Conservation (phyloP, 2,329 filamentous ascomycete genomes). For the Davidsoniella virescens region DNA sequence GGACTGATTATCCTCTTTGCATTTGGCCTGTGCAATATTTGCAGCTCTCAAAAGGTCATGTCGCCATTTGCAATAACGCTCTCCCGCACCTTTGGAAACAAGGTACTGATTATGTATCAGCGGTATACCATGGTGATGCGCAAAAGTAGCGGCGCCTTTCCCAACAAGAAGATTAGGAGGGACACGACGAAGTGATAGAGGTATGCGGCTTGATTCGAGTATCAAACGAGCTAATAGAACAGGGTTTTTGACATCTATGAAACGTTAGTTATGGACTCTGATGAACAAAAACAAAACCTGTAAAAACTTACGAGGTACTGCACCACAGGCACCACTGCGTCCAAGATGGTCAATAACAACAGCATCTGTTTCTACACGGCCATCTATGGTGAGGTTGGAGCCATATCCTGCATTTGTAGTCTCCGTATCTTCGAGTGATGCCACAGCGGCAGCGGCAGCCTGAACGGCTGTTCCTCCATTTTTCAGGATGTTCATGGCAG, state of each 20-base stretch:
- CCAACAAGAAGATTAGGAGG: slow-evolving; percentile 86
- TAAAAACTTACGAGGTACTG: slow-evolving; percentile 58
- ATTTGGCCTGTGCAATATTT: slow-evolving; percentile 23
- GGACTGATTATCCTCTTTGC: slow-evolving; percentile 17
- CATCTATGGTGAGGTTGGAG: slow-evolving; percentile 84
- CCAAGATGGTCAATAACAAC: slow-evolving; percentile 83
- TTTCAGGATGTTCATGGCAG: slow-evolving; percentile 36
- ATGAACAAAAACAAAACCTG: slow-evolving; percentile 2
- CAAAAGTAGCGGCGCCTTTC: slow-evolving; percentile 74
- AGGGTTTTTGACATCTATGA: slow-evolving; percentile 74
- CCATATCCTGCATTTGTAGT: slow-evolving; percentile 95
- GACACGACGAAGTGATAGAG: slow-evolving; percentile 71
- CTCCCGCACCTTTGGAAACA: slow-evolving; percentile 61
- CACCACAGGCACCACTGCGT: slow-evolving; percentile 82
- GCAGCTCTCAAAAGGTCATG: slow-evolving; percentile 49
- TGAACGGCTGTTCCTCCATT: slow-evolving; percentile 68
- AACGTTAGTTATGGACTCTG: not conserved
- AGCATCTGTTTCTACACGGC: slow-evolving; percentile 85
- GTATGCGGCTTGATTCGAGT: slow-evolving; percentile 58
- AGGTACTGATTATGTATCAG: slow-evolving; percentile 60
- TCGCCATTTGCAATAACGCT: slow-evolving; percentile 66
- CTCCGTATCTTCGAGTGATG: slow-evolving; percentile 76
- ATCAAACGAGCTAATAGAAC: slow-evolving; percentile 74
- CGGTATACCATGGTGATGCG: slow-evolving; percentile 57
- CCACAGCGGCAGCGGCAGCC: slow-evolving; percentile 78